Evolutionary conservation across 2,329 filamentous ascomycete species (phyloP).

Genomic region (Penicillium sp.): DNA sequence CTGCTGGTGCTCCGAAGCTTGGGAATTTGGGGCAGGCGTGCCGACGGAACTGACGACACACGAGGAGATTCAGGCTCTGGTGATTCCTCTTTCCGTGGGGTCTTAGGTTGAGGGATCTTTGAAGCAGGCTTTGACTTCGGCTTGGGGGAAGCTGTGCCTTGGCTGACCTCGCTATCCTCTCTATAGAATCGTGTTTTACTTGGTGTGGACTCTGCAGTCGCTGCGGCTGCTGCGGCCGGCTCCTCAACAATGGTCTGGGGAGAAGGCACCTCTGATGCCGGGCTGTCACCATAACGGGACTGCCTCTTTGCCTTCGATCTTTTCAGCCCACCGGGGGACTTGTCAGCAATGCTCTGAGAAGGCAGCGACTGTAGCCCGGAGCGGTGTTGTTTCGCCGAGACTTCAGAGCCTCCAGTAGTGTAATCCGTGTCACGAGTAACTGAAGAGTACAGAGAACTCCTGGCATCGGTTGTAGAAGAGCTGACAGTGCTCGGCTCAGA

Average conservation of each 20-base stretch:
- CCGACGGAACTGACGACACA: slow-evolving; percentile 49
- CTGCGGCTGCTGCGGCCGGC: slow-evolving; percentile 6
- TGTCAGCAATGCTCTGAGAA: slow-evolving; percentile 31
- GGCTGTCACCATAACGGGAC: slow-evolving; percentile 38
- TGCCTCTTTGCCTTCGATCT: slow-evolving; percentile 43
- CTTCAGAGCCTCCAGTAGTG: slow-evolving; percentile 24
- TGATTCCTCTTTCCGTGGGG: slow-evolving; percentile 27
- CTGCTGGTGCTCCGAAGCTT: slow-evolving; percentile 43
- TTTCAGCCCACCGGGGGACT: slow-evolving; percentile 36
- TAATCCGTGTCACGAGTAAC: slow-evolving; percentile 38
- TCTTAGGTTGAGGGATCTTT: slow-evolving; percentile 18
- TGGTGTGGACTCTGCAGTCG: slow-evolving; percentile 7
- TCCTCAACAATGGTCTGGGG: slow-evolving; percentile 26
- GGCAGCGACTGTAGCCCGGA: slow-evolving; percentile 34
- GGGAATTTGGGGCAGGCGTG: slow-evolving; percentile 45
- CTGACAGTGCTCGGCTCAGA: slow-evolving; percentile 35
- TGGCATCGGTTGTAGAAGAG: slow-evolving; percentile 28
- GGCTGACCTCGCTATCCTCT: slow-evolving; percentile 9
- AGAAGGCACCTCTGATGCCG: slow-evolving; percentile 27
- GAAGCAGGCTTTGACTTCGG: slow-evolving; percentile 13
- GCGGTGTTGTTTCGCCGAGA: slow-evolving; percentile 22
- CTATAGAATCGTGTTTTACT: slow-evolving; percentile 19
- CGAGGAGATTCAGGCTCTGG: slow-evolving; percentile 36
- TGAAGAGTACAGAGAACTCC: slow-evolving; percentile 31
- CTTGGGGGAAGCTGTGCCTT: slow-evolving; percentile 17